Evolutionary conservation across 2,329 filamentous ascomycete genomes (phyloP).

Genomic region (Hypoxylon sp.): DNA sequence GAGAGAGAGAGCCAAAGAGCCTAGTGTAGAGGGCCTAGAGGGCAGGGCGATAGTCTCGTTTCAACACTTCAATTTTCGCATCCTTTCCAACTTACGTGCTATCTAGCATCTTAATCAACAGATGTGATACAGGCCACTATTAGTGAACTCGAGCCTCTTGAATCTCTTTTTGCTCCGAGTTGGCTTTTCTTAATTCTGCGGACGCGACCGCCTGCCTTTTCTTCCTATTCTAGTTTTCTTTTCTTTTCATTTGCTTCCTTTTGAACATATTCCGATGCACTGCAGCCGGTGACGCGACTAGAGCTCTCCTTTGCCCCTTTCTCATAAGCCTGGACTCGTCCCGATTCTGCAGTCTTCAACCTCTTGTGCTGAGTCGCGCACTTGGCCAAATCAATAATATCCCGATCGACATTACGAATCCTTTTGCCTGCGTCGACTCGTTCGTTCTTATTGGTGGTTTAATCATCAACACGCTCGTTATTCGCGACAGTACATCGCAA

Average conservation of each 20-base stretch:
- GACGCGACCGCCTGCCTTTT: conserved; percentile 35
- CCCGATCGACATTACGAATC: conserved; percentile 15
- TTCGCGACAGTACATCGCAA: conserved; percentile 36
- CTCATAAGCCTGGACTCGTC: conserved; percentile 21
- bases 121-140: conserved; percentile 35
- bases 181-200: conserved; percentile 38
- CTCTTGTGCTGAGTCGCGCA: conserved; percentile 24
- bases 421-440: conserved; percentile 10
- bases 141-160: conserved; percentile 49
- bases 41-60: conserved; percentile 31
- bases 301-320: conserved; percentile 38
- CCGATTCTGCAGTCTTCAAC: conserved; percentile 21
- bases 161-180: conserved; percentile 37
- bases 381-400: conserved; percentile 27
- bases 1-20: conserved; percentile 19
- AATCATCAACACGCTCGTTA: conserved; percentile 42
- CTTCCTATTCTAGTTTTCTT: conserved; percentile 22
- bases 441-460: conserved; percentile 21
- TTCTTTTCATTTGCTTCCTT: conserved; percentile 35
- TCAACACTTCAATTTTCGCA: conserved; percentile 42
- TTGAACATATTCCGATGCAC: conserved; percentile 45
- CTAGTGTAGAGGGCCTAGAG: background rate
- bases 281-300: conserved; percentile 45
- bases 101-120: conserved; percentile 38
- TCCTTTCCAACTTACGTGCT: conserved; percentile 31